Base-by-base conservation (phyloP, 768 basidiomycete species). In the Amanita inopinata region DNA sequence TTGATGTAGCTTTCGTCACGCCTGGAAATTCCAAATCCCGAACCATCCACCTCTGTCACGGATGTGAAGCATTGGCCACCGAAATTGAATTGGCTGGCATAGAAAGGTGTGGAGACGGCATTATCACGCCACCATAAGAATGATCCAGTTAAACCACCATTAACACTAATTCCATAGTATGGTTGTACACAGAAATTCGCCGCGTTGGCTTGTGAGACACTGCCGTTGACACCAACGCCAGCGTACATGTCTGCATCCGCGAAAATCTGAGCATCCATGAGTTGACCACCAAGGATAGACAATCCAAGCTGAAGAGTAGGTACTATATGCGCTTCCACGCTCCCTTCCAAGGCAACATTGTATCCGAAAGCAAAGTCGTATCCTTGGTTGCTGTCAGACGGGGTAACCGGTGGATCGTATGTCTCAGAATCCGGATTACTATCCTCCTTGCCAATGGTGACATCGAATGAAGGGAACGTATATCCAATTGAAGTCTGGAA, bases 201-300 rank as follows among this genome's bases (percentile, higher is more conserved):
- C 10, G 42, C 41, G 5, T 42, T 38, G 7, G 44, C 34, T 5
- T 49, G 38, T 1, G 52, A 53, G 3, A 53, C 49, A 1, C 49
- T 51, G 5, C 54, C 52, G 25, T 50, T 53, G 10, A 56, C 45
- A 4, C 33, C 36, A 9, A 53, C 25, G 5, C 54, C 54, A 12
- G 46, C 49, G 24, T 47, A 51, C 15, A 56, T 25, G 40, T 56
- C 51, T 45, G 40, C 38, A 18, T 33, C 25, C 4, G 43, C 48
- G 34, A 53, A 51, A 18, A 46, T 54, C 40, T 55, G 46, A 9
- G 57, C 57, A 33, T 58, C 56, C 10, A 58, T 53, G 6, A 58
- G 25, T 19, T 38, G 38, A 3, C 57, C 57, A 11, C 48, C 48
- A 12, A 58, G 50, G 0, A 58, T 48, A 22, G 45, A 49, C 12